These are phyloP conservation scores for Cladosporium sp. DNA, from an alignment of 2,329 filamentous ascomycete genomes.

Conservation along the genomic window DNA sequence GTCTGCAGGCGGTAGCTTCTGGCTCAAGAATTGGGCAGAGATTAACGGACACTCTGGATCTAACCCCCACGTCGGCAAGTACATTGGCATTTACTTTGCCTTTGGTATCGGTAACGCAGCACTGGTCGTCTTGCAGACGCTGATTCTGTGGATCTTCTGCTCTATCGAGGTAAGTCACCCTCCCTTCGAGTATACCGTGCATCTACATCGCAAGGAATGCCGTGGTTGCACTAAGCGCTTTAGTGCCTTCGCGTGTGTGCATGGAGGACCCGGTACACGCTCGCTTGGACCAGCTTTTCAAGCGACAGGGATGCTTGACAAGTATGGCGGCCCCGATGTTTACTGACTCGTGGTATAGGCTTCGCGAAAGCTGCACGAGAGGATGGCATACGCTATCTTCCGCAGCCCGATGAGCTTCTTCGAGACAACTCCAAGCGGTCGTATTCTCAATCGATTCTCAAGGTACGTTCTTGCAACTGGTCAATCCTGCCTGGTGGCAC, in stretches of 20 bases:
- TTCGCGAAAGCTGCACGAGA: constrained; percentile 91
- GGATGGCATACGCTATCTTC: constrained; percentile 97
- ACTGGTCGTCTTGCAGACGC: constrained; percentile 84
- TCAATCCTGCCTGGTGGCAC: too few relatives aligned
- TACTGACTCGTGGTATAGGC: constrained; percentile 55
- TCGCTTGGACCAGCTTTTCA: background rate
- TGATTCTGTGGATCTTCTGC: constrained; percentile 99
- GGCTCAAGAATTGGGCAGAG: constrained; percentile 93
- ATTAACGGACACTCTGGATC: constrained; percentile 65
- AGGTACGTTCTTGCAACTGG: constrained; percentile 55
- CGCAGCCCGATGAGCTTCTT: constrained; percentile 98
- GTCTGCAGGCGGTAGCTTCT: constrained; percentile 70
- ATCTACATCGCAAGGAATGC: background rate
- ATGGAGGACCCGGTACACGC: constrained; percentile 4
- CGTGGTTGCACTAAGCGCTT: background rate
- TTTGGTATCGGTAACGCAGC: constrained; percentile 85
- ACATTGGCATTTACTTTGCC: constrained; percentile 92
- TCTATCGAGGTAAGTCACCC: constrained; percentile 81
- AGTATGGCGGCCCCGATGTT: constrained; percentile 1
- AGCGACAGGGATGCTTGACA: constrained; percentile 1
- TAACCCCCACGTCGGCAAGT: constrained; percentile 81
- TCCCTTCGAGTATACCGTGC: background rate
- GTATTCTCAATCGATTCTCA: constrained; percentile 95
- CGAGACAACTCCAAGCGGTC: constrained; percentile 92
- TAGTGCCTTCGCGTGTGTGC: constrained; percentile 11